These are phyloP conservation scores for Avena insularis DNA, from an alignment of 176 grass and related monocot species.

Conservation along the genomic window DNA sequence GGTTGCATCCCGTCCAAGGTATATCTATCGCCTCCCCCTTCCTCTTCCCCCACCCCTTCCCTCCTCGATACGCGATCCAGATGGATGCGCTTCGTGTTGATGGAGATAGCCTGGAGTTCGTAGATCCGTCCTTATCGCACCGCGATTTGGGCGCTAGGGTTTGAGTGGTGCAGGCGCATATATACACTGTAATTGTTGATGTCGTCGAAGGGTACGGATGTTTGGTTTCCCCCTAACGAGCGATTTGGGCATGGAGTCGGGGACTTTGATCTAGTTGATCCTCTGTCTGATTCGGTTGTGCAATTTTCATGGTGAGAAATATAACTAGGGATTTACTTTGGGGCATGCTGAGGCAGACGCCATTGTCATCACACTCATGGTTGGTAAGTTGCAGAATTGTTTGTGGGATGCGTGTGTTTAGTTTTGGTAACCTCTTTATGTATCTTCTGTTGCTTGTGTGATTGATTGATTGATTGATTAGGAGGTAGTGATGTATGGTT, in stretches of 20 bases:
- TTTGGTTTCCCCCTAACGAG: not conserved
- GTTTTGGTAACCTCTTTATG: conserved; percentile 2
- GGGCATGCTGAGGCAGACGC: not conserved
- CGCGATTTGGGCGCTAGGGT: conserved; percentile 28
- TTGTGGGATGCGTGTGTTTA: not conserved
- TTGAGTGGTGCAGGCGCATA: not conserved
- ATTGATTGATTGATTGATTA: not conserved
- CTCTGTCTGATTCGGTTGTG: not conserved
- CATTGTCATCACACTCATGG: not conserved
- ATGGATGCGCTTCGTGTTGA: not conserved
- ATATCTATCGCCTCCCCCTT: not conserved
- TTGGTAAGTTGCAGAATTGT: not conserved
- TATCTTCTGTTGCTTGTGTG: not conserved
- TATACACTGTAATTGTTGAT: not conserved
- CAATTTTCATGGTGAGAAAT: not conserved
- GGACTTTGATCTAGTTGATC: not conserved
- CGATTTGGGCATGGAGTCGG: not conserved
- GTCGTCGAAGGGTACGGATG: not conserved
- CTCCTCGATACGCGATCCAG: not conserved
- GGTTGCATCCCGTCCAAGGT: conserved; percentile 98
- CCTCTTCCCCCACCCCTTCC: not conserved
- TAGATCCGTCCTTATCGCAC: conserved; percentile 31
- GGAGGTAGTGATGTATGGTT: not conserved
- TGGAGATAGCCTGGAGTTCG: not conserved
- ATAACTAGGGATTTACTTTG: not conserved